Evolutionary conservation across 805 yeast species (phyloP), one percentile per base, ranked within the genome.

Genomic region (Lipomyces spencermartinsiae): DNA sequence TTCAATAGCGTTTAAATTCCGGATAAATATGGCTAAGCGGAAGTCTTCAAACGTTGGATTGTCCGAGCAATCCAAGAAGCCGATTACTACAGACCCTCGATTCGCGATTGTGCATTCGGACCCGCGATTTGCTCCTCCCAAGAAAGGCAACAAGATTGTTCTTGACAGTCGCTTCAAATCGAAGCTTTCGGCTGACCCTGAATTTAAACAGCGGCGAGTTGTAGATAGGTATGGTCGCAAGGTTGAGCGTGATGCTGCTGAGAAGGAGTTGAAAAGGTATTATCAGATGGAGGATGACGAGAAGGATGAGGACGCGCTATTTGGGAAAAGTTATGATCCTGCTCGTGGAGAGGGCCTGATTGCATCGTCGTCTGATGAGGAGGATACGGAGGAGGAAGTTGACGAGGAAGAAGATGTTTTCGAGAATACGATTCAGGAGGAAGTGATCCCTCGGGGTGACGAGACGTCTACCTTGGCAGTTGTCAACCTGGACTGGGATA

Each of bases 401-500:
- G 69, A 63, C 12, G 72, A 61, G 14, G 69, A 57, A 4, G 75
- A 67, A 10, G 76, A 71, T 16, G 71, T 61, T 2, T 67, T 66
- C 39, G 74, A 73, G 53, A 31, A 58, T 6, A 62, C 71, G 9
- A 67, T 84, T 31, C 90, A 87, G 71, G 73, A 83, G 10, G 90
- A 86, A 72, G 84, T 86, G 63, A 90, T 95, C n/a, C 93, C 91
- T 60, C 89, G 87, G 61, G 96, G 97, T 58, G 97, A 94, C 1
- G 97, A 97, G 37, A 83, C 97, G 0, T 81, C 81, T 43, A 82
- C 91, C 5, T 83, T 95, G 75, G 99, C 99, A 0, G 97, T 89
- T 0, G 98, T 95, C 37, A 95, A 95, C 76, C 82, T 95, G 85
- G 99, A 95, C 77, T 95, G 99, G 99, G 99, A 95, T 74, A 91